These are phyloP conservation scores for Pseudogymnoascus sp. DNA, from an alignment of 2,329 filamentous ascomycete species.

Conservation along the genomic window DNA sequence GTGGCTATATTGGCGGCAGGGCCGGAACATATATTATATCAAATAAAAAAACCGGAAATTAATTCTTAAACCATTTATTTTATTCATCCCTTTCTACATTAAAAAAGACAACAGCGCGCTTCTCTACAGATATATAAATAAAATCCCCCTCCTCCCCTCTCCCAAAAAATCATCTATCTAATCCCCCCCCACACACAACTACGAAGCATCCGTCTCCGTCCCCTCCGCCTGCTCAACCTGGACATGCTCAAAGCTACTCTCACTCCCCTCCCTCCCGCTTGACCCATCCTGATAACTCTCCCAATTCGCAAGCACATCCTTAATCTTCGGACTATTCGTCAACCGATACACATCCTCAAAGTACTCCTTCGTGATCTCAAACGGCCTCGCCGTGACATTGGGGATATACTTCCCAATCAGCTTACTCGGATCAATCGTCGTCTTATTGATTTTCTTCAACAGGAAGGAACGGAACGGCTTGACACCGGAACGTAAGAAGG, in stretches of 20 bases:
- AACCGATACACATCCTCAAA: slow-evolving; percentile 97
- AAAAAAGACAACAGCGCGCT: no score
- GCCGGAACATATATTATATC: no score
- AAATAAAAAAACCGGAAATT: no score
- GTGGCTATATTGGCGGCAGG: no score
- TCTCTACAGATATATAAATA: no score
- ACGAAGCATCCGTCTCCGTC: not conserved
- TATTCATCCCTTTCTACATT: no score
- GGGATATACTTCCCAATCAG: slow-evolving; percentile 98
- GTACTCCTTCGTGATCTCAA: slow-evolving; percentile 95
- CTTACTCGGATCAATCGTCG: slow-evolving; percentile 93
- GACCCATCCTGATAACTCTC: slow-evolving; percentile 28
- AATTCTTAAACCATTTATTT: no score
- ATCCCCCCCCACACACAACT: no score
- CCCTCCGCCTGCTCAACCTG: not conserved
- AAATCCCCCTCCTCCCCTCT: no score
- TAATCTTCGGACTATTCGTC: slow-evolving; percentile 53
- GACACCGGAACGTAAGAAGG: slow-evolving; percentile 93
- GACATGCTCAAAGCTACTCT: slow-evolving; percentile 5
- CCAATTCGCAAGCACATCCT: slow-evolving; percentile 28
- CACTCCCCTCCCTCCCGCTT: not conserved
- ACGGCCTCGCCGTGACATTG: slow-evolving; percentile 93
- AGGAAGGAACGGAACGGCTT: slow-evolving; percentile 98
- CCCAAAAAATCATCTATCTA: slow-evolving; percentile 22
- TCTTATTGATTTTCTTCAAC: slow-evolving; percentile 99